phyloP scores from a whole-genome alignment of 1,284 basidiomycete species.

The Ustilago cynodontis region DNA sequence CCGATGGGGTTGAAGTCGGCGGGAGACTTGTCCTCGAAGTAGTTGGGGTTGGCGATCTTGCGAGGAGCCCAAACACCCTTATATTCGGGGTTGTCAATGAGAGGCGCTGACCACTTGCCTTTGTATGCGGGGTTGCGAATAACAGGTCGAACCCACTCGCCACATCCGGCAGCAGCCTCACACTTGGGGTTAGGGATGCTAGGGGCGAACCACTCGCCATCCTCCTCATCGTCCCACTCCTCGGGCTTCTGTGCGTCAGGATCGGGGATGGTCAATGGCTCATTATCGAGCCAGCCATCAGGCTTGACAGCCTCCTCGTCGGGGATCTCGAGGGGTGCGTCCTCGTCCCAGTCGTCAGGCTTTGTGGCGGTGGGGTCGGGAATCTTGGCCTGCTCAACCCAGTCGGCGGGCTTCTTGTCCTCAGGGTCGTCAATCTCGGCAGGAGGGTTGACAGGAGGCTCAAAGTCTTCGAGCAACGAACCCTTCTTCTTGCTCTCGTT shows the following conservation, averaged over 20 bases:
- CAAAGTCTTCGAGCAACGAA: constrained; percentile 91
- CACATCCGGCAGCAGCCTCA: constrained; percentile 89
- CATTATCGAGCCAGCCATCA: constrained; percentile 94
- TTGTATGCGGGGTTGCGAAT: constrained; percentile 98
- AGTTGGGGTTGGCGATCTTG: constrained; percentile 80
- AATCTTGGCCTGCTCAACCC: constrained; percentile 92
- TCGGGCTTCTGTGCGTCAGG: constrained; percentile 96
- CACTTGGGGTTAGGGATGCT: constrained; percentile 82
- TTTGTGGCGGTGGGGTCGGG: constrained; percentile 84
- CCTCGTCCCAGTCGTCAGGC: constrained; percentile 69
- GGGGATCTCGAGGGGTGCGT: constrained; percentile 73
- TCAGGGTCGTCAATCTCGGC: constrained; percentile 93
- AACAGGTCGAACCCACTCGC: constrained; percentile 88
- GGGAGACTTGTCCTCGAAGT: constrained; percentile 88
- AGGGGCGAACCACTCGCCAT: constrained; percentile 97
- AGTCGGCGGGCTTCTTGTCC: constrained; percentile 89
- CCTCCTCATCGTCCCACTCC: constrained; percentile 99
- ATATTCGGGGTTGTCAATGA: constrained; percentile 76
- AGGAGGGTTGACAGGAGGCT: constrained; percentile 91
- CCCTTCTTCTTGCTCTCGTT: constrained; percentile 79
- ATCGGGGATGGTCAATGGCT: constrained; percentile 84
- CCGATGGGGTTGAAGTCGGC: constrained; percentile 76
- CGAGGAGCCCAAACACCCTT: constrained; percentile 66
- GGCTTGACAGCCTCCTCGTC: constrained; percentile 91
- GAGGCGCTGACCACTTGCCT: constrained; percentile 90